Evolutionary conservation across 345 rosid genomes (phyloP).

Genomic region (Eucalyptus regnans): DNA sequence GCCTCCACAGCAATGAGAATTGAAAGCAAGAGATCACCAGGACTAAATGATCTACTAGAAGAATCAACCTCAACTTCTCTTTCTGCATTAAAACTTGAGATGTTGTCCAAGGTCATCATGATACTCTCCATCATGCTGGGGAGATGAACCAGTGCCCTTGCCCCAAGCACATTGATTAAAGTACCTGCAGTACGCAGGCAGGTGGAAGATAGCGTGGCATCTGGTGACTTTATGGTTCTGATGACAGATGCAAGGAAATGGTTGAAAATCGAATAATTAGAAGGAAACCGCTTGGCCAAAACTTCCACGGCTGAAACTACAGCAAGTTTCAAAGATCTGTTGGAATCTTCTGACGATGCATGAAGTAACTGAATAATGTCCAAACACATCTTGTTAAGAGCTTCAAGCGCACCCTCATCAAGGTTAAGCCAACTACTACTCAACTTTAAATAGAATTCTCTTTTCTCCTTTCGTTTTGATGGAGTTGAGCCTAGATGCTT

Average conservation of each 20-base stretch:
- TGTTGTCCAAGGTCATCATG: constrained; percentile 17
- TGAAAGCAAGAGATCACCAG: constrained; percentile 42
- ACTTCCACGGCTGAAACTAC: constrained; percentile 76
- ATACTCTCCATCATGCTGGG: constrained; percentile 64
- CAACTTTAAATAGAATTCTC: constrained; percentile 10
- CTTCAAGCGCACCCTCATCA: constrained; percentile 40
- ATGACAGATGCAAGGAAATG: constrained; percentile 55
- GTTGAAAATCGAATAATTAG: constrained; percentile 56
- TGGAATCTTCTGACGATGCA: constrained; percentile 29
- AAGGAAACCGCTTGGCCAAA: constrained; percentile 55
- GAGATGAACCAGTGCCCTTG: constrained; percentile 66
- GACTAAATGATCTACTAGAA: not conserved
- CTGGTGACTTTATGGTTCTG: constrained; percentile 42
- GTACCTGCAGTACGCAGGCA: constrained; percentile 70
- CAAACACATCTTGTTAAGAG: constrained; percentile 49
- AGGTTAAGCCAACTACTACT: constrained; percentile 37
- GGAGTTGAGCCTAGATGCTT: constrained; percentile 34
- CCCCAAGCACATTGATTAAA: constrained; percentile 76
- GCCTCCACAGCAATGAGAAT: constrained; percentile 73
- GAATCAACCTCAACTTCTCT: constrained; percentile 3
- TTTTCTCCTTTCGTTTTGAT: constrained; percentile 28
- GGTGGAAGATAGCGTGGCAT: constrained; percentile 56
- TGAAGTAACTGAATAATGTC: constrained; percentile 57
- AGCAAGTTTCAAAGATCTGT: constrained; percentile 41
- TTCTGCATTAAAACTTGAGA: constrained; percentile 11